A percentile compares a stretch with the other conserved stretches of the same genome.
Conservation (phyloP, 208 protist species). For the Histomonas meleagridis region DNA sequence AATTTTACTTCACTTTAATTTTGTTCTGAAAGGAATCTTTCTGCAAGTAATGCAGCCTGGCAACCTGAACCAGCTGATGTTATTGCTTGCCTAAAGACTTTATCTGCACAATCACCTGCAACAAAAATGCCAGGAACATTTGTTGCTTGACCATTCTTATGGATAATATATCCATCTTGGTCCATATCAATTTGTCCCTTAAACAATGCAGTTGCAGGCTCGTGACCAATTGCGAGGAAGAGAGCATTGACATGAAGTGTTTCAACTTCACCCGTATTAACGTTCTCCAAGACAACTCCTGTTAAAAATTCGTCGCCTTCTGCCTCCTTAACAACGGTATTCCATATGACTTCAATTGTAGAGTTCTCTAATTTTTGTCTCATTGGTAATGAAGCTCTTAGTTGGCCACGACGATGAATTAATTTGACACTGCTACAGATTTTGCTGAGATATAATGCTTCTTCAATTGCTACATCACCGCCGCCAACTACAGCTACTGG, state of each 20-base stretch:
- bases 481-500: constrained; percentile 54
- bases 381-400: constrained; percentile 65
- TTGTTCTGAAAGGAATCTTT: constrained; percentile 54
- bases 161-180: constrained; percentile 58
- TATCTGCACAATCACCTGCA: constrained; percentile 62
- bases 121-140: constrained; percentile 64
- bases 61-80: constrained; percentile 66
- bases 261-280: not conserved
- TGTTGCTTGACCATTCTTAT: constrained; percentile 42
- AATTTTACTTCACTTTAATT: too few species aligned
- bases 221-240: constrained; percentile 66
- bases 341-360: constrained; percentile 18
- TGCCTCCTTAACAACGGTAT: constrained; percentile 21
- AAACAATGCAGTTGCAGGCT: constrained; percentile 54
- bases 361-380: constrained; percentile 39
- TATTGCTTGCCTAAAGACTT: constrained; percentile 65
- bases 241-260: constrained; percentile 31
- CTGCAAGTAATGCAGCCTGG: constrained; percentile 62
- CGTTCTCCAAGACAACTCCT: not conserved
- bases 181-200: constrained; percentile 53
- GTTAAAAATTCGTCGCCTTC: not conserved
- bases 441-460: constrained; percentile 60
- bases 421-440: constrained; percentile 56
- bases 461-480: constrained; percentile 61
- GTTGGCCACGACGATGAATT: constrained; percentile 58